phyloP scores from a whole-genome alignment of 2,329 filamentous ascomycete genomes.

The Colletotrichum destructivum region DNA sequence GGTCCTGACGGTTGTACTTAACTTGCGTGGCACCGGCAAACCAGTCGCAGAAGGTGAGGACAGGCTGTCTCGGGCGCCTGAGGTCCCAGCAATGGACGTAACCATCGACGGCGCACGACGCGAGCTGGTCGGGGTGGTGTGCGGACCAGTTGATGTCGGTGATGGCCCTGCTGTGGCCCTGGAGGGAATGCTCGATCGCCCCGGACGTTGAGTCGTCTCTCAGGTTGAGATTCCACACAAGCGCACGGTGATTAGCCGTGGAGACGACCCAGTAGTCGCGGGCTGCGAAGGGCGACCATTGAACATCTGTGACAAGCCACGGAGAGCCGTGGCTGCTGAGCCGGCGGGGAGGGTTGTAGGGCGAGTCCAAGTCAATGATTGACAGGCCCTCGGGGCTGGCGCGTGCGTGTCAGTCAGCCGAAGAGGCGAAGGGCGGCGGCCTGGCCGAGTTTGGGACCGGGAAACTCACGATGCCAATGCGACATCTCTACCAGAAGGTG shows the following conservation, averaged over 20 bases:
- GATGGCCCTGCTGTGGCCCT: constrained; percentile 87
- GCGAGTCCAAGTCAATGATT: constrained; percentile 92
- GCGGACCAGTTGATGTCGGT: constrained; percentile 98
- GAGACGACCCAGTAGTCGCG: constrained; percentile 95
- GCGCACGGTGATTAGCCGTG: constrained; percentile 92
- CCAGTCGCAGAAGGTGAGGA: constrained; percentile 90
- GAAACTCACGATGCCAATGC: constrained; percentile 82
- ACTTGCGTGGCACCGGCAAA: constrained; percentile 94
- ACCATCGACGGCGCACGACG: constrained; percentile 93
- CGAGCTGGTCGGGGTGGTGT: constrained; percentile 89
- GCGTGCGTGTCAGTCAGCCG: constrained; percentile 14
- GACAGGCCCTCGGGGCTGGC: constrained; percentile 84
- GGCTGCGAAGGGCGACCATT: constrained; percentile 94
- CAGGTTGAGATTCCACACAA: constrained; percentile 93
- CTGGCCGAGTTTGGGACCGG: constrained; percentile 20
- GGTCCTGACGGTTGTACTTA: constrained; percentile 91
- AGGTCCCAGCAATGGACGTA: constrained; percentile 96
- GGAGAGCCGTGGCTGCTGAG: constrained; percentile 85
- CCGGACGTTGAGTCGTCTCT: constrained; percentile 79
- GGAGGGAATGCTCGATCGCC: constrained; percentile 88
- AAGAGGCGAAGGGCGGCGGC: neutral
- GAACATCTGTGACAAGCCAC: constrained; percentile 97
- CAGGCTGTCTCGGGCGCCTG: constrained; percentile 79
- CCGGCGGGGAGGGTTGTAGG: constrained; percentile 87
- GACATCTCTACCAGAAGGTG: constrained; percentile 90